Evolutionary conservation across 495 filamentous ascomycete genomes (phyloP), one percentile per base, ranked within the genome.

Genomic region (Penicillium canescens): DNA sequence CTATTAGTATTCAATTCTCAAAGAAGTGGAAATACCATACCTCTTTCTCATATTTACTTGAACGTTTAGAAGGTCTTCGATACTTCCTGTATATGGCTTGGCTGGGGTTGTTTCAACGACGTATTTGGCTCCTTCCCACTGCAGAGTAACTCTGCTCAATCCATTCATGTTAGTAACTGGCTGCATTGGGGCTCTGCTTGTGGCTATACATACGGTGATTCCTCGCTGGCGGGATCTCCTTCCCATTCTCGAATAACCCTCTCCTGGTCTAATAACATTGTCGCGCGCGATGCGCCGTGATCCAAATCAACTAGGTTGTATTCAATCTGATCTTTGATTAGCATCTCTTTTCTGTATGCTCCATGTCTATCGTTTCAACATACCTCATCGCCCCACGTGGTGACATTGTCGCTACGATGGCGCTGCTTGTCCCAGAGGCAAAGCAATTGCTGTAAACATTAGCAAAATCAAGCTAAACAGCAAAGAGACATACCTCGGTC

Each of bases 111-210:
- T 50, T 18, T 56, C 54, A 3, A 56, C 54, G 6, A 56, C 46
- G 10, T 56, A 56, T 14, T 42, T 45, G 6, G 54, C 54, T 47
- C 54, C 44, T 18, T 56, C 54, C 46, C 46, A 56, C 35, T 56
- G 54, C 11, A 56, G 37, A 2, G 35, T 21, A 14, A 48, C 35
- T 3, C 46, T 48, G 12, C 23, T 13, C 24, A 4, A 31, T 14
- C 11, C 9, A 18, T 28, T 9, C 3, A n/a, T 6, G 16, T 48
- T 16, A 39, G 46, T 18, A 2, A 23, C 8, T 12, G 23, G 5
- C 37, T 23, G 11, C 42, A 13, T 20, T 9, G 28, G 9, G 28
- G 8, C 28, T 26, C 24, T 26, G 4, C 5, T 7, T 8, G 8
- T 1, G 6, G 28, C 10, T 20, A 20, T 26, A 39, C 46, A 18